phyloP scores from a whole-genome alignment of 768 basidiomycete genomes.

The Kockovaella imperatae region DNA sequence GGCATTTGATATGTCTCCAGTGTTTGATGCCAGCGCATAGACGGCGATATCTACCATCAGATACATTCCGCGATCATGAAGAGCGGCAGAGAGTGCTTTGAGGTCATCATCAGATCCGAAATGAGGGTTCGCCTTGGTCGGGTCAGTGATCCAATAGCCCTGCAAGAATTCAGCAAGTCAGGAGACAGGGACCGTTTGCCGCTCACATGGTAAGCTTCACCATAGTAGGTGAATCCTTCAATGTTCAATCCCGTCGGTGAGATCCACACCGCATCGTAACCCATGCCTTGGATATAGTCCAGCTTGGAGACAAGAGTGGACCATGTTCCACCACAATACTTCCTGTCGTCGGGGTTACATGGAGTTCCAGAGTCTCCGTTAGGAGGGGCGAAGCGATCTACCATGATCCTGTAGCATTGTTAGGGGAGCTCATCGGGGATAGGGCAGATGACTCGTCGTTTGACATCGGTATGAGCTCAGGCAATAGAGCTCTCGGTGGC shows the following conservation, averaged over 20 bases:
- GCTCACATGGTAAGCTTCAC: slow-evolving; percentile 43
- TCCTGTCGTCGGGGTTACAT: slow-evolving; percentile 19
- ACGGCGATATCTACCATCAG: slow-evolving; percentile 44
- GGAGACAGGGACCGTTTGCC: neutral
- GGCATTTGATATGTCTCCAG: slow-evolving; percentile 11
- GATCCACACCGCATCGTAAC: slow-evolving; percentile 46
- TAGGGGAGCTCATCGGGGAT: neutral
- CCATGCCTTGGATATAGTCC: slow-evolving; percentile 44
- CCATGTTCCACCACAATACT: slow-evolving; percentile 43
- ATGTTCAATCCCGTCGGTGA: slow-evolving; percentile 39
- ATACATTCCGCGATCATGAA: slow-evolving; percentile 42
- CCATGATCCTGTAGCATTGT: slow-evolving; percentile 30
- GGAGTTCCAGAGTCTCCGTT: slow-evolving; percentile 15
- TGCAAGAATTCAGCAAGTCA: neutral
- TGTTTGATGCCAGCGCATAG: slow-evolving; percentile 17
- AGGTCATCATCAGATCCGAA: slow-evolving; percentile 41
- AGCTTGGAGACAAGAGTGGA: slow-evolving; percentile 32
- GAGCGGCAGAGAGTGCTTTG: slow-evolving; percentile 36
- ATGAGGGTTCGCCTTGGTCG: slow-evolving; percentile 36
- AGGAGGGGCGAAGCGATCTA: slow-evolving; percentile 43
- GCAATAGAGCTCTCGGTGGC: neutral
- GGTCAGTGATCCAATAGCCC: slow-evolving; percentile 41
- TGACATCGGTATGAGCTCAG: too few relatives aligned
- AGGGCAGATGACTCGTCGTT: too few relatives aligned
- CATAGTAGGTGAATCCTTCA: slow-evolving; percentile 32